Base-by-base conservation (phyloP, 176 grass and related monocot species). In the Guadua angustifolia region DNA sequence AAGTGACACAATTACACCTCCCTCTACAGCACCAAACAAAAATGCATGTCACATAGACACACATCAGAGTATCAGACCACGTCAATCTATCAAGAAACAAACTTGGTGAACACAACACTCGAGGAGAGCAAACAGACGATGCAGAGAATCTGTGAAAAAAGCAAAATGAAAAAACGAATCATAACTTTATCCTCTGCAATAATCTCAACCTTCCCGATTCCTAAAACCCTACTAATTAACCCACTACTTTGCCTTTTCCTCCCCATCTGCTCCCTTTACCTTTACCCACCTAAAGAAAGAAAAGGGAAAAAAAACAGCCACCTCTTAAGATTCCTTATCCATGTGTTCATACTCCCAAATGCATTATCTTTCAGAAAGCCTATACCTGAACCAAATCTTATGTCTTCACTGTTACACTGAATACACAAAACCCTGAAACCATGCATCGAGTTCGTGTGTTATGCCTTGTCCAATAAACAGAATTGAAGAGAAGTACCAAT, bases 251-350 rank as follows among this genome's bases (percentile, higher is more conserved):
- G 81, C 74, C 84, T 83, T 87, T 87, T 18, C 47, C 67, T 84
- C 66, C 24, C 47, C 73, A 67, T 90, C 61, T 79, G 25, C 19
- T 4, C 16, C 66, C 61, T 90, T 83, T 68, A 25, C 39, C 67
- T 86, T 87, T 79, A 60, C 7, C 67, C 42, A 67, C 18, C 29
- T 68, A 79, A 90, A 73, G 66, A 66, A 63, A 78, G 39, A 38
- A 50, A 63, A 39, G 43, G 1, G 26, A 61, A 74, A 82, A 82
- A 79, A 71, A 79, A 75, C 42, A 7, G 0, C 33, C 68, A 87
- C 68, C 66, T 38, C 56, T 19, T 74, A 87, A 83, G 84, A 90
- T 87, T 90, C 88, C 74, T 53, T 69, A 83, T 79, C 18, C 88
- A 90, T 90, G 88, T 83, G 79, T 87, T 67, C 74, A 62, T 74